Evolutionary conservation across 139 green algal species (phyloP).

Genomic region (Eudorina sp.): DNA sequence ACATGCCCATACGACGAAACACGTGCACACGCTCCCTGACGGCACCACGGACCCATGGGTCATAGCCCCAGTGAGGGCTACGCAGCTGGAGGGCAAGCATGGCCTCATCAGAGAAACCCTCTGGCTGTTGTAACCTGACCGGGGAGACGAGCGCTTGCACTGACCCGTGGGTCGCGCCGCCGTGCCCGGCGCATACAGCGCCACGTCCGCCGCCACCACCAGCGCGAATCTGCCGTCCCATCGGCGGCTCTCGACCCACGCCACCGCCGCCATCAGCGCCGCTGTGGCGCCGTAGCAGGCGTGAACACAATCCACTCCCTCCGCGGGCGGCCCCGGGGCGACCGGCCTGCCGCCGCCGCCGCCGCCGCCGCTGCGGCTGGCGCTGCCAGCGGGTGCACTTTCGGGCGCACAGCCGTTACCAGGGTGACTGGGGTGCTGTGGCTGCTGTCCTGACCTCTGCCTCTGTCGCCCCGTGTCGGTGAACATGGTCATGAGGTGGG

Average conservation of each 20-base stretch:
- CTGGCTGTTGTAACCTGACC: too few relatives aligned
- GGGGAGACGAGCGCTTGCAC: too few relatives aligned
- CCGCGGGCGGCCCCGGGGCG: background rate
- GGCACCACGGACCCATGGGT: too few relatives aligned
- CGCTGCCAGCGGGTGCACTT: too few relatives aligned
- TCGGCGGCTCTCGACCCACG: slow-evolving; percentile 69
- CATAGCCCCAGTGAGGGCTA: too few relatives aligned
- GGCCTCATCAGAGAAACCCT: too few relatives aligned
- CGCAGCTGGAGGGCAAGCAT: too few relatives aligned
- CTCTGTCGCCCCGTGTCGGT: background rate
- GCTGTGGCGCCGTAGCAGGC: slow-evolving; percentile 92
- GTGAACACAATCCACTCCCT: slow-evolving; percentile 86
- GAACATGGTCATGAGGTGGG: slow-evolving; percentile 82
- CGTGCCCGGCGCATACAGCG: slow-evolving; percentile 71
- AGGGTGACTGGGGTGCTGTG: background rate
- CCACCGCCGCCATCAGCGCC: slow-evolving; percentile 81
- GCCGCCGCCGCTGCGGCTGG: background rate
- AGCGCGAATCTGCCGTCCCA: slow-evolving; percentile 90
- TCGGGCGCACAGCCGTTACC: too few relatives aligned
- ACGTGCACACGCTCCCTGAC: too few relatives aligned
- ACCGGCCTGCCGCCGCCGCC: background rate
- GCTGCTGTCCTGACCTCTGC: background rate
- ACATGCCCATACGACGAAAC: too few relatives aligned
- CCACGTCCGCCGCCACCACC: slow-evolving; percentile 86
- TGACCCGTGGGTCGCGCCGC: slow-evolving; percentile 66